Percentiles rank a stretch among this genome's conserved stretches.
phyloP scores from a whole-genome alignment of 306 rosid species.

The Glycine latifolia region DNA sequence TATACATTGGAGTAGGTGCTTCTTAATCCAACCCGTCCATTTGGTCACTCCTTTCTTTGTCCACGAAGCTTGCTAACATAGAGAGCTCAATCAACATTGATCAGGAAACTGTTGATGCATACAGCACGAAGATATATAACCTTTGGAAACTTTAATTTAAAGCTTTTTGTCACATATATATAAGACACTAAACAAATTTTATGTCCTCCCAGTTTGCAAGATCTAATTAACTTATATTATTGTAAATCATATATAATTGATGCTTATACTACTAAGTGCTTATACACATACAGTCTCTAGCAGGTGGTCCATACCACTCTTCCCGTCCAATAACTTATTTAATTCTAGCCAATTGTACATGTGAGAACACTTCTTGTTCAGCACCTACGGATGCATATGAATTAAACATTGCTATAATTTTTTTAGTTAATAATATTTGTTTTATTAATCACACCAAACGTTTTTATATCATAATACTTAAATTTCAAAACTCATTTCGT shows the following conservation, averaged over 20 bases:
- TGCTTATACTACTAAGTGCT: background rate
- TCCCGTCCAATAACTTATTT: background rate
- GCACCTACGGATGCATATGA: too few species aligned
- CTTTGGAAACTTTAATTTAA: background rate
- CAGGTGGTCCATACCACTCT: background rate
- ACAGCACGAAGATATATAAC: background rate
- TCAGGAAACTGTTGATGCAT: background rate
- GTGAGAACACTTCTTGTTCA: too few species aligned
- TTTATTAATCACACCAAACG: too few species aligned
- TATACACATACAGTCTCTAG: background rate
- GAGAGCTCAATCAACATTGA: too few species aligned
- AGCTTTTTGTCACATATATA: too few species aligned
- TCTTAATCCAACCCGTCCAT: conserved; percentile 54
- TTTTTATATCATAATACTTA: too few species aligned
- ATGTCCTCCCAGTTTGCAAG: background rate
- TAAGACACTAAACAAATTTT: too few species aligned
- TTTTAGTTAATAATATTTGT: too few species aligned
- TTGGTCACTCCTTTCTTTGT: conserved; percentile 36
- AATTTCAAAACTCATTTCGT: too few species aligned
- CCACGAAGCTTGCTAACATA: too few species aligned
- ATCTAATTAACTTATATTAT: background rate
- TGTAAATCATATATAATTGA: background rate
- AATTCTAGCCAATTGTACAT: background rate
- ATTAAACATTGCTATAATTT: too few species aligned
- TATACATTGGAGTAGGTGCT: conserved; percentile 55